These are phyloP conservation scores for Trichoderma sp. DNA, from an alignment of 2,329 filamentous ascomycete genomes.

Conservation along the genomic window DNA sequence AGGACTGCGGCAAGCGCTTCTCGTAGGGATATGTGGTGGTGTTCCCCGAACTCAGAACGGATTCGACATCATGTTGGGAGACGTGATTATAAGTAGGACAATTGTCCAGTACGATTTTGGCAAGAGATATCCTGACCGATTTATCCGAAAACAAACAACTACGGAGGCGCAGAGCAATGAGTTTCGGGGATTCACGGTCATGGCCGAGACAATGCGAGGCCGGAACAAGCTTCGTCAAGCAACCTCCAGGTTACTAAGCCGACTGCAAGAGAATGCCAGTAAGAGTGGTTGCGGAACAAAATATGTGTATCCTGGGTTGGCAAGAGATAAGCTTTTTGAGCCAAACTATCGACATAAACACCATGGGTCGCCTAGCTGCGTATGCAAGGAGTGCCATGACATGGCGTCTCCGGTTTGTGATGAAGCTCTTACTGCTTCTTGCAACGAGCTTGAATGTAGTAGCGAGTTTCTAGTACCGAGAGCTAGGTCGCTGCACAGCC, in stretches of 20 bases:
- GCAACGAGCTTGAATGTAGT: background rate
- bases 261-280: background rate
- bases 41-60: background rate
- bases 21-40: background rate
- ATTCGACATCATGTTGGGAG: background rate
- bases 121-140: background rate
- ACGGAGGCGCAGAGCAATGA: background rate
- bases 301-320: background rate
- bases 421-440: background rate
- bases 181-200: background rate
- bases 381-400: background rate
- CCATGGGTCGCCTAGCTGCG: background rate
- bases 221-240: background rate
- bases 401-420: background rate
- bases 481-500: too few species aligned
- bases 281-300: background rate
- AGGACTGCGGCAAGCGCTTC: background rate
- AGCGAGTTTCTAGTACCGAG: background rate
- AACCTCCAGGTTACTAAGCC: background rate
- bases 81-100: background rate
- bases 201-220: background rate
- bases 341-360: background rate
- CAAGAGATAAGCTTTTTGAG: background rate
- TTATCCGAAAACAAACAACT: background rate
- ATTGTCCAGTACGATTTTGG: background rate